Conservation (phyloP, 768 basidiomycete genomes). For the Chalciporus sphaerocephalus region DNA sequence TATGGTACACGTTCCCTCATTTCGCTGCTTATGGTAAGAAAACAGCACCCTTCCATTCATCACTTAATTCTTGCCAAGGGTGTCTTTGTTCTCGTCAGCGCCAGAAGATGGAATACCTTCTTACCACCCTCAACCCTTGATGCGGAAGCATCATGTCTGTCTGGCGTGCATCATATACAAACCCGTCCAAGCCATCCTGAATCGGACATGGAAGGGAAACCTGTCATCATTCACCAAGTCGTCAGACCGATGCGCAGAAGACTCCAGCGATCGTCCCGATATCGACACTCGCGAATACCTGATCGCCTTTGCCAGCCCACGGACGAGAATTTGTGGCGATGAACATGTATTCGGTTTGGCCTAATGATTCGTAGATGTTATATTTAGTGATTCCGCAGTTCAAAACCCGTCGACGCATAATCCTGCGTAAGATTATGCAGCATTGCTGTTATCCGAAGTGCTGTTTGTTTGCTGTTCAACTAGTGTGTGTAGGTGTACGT, state of each 20-base stretch:
- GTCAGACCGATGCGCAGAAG: constrained; percentile 1
- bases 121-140: background rate
- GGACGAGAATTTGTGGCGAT: constrained; percentile 17
- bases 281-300: constrained; percentile 44
- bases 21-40: constrained; percentile 42
- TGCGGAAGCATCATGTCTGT: background rate
- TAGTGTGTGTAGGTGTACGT: no score
- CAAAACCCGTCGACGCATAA: constrained; percentile 1
- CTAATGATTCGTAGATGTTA: background rate
- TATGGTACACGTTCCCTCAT: constrained; percentile 29
- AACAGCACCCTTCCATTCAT: background rate
- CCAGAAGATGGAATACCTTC: constrained; percentile 18
- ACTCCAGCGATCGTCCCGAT: constrained; percentile 12
- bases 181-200: background rate
- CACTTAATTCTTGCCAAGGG: constrained; percentile 29
- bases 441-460: no score
- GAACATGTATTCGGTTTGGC: background rate
- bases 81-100: constrained; percentile 32
- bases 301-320: constrained; percentile 39
- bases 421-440: no score
- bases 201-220: constrained; percentile 9
- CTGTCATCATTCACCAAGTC: background rate
- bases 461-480: no score
- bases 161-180: background rate
- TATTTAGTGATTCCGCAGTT: constrained; percentile 7